Percentiles rank a stretch among this genome's conserved stretches.
Evolutionary conservation across 2,329 filamentous ascomycete species (phyloP).

Genomic region (Thermothelomyces thermophilus): DNA sequence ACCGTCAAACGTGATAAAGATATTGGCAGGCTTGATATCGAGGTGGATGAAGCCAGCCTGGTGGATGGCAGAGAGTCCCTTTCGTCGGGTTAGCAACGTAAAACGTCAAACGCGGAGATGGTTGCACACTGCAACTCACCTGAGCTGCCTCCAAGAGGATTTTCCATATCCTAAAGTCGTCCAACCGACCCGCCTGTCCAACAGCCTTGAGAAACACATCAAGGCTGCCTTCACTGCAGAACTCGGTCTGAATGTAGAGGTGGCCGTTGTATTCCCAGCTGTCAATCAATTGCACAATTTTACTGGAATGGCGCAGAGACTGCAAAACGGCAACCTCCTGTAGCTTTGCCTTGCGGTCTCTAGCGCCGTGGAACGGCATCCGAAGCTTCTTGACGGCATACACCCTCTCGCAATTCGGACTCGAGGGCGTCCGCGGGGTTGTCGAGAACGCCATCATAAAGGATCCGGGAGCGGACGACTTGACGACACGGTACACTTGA

Average conservation of each 20-base stretch:
- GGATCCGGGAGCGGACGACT: conserved; percentile 24
- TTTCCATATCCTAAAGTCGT: conserved; percentile 99
- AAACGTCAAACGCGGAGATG: neutral
- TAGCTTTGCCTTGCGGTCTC: conserved; percentile 76
- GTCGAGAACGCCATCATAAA: conserved; percentile 31
- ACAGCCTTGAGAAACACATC: conserved; percentile 78
- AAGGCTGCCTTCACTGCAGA: conserved; percentile 87
- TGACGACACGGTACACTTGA: conserved; percentile 72
- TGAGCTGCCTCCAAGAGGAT: conserved; percentile 79
- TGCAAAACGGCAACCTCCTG: conserved; percentile 77
- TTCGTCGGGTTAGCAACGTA: conserved; percentile 4
- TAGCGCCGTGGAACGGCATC: conserved; percentile 67
- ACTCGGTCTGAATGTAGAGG: conserved; percentile 96
- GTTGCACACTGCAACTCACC: conserved; percentile 47
- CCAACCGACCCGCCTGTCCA: conserved; percentile 76
- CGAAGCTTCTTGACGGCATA: conserved; percentile 94
- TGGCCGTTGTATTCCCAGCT: conserved; percentile 82
- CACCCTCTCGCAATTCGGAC: conserved; percentile 51
- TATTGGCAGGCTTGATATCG: conserved; percentile 78
- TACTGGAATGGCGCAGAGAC: conserved; percentile 70
- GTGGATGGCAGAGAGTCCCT: conserved; percentile 89
- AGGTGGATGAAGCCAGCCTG: conserved; percentile 79
- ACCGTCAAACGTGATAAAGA: conserved; percentile 75
- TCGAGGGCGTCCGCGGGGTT: conserved; percentile 44
- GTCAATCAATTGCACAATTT: conserved; percentile 76